Evolutionary conservation across 2,329 filamentous ascomycete species (phyloP), one percentile per base, ranked within the genome.

Genomic region (Hortaea werneckii): DNA sequence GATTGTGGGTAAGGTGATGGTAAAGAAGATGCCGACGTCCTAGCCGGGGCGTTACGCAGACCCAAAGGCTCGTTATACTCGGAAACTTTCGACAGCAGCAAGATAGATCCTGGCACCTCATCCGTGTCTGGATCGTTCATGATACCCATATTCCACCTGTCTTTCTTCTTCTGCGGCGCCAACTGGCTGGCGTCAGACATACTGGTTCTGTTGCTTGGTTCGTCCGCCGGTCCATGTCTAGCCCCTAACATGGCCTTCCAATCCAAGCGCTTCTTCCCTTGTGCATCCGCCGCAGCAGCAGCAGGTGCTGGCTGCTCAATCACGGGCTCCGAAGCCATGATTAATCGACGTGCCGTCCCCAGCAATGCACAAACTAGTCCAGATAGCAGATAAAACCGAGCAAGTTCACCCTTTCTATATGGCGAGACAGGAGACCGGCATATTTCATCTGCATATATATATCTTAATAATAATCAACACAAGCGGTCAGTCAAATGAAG

Each of bases 71-170:
- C 77, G 62, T 82, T 82, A 56, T 74, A 74, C 49, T 79, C 71
- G 41, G 74, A 71, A 7, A 60, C 64, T 32, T 69, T 67, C 6
- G 78, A 76, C 32, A 82, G 70, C 5, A 82, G 69, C 39, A 82
- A 70, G 37, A 82, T 70, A 10, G 79, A 81, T 43, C 79, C 77
- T 54, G 89, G 89, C 9, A 95, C 88, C 67, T 94, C 85, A 51
- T 92, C 84, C 0, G 88, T 95, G 47, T 82, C 65, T 41, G 71
- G 78, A 57, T 92, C 87, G 58, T 87, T 89, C 52, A 95, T 65
- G 27, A 95, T 85, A n/a, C 89, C 88, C 69, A 94, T 60, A 11
- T 70, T 78, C 67, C 76, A 78, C 59, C 67, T 77, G 27, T 44
- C 46, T 2, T 49, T 53, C 41, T 39, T 45, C 43, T 51, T 54